Evolutionary conservation across 345 rosid genomes (phyloP).

Genomic region (Lagerstroemia speciosa): DNA sequence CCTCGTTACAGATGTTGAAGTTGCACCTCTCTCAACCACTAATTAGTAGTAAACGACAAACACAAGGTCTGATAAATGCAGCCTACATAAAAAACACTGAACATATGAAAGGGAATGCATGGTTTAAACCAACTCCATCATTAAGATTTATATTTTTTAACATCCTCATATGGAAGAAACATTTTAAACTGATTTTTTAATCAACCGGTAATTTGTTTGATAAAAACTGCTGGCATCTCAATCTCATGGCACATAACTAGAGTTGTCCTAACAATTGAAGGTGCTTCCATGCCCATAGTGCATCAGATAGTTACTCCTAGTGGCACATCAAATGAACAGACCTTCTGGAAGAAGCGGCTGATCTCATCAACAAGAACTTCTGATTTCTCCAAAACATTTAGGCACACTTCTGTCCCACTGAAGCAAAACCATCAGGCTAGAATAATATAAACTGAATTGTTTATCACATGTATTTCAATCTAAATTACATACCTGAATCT

Average conservation of each 20-base stretch:
- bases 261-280: neutral
- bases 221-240: neutral
- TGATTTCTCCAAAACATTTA: conserved; percentile 39
- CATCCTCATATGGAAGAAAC: neutral
- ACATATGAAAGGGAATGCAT: neutral
- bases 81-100: neutral
- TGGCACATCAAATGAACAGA: conserved; percentile 12
- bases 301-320: neutral
- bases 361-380: conserved; percentile 38
- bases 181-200: neutral
- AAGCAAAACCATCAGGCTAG: conserved; percentile 10
- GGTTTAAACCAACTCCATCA: neutral
- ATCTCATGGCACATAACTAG: neutral
- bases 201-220: neutral
- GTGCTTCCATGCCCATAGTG: neutral
- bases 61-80: too few relatives aligned
- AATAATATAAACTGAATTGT: conserved; percentile 3
- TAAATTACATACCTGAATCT: conserved; percentile 52
- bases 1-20: too few relatives aligned
- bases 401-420: conserved; percentile 74
- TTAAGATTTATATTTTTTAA: neutral
- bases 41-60: too few relatives aligned
- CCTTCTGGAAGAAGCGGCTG: conserved; percentile 53
- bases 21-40: too few relatives aligned
- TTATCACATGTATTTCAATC: neutral